These are phyloP conservation scores for Sporothrix luriei DNA, from an alignment of 2,329 filamentous ascomycete genomes.

Conservation along the genomic window DNA sequence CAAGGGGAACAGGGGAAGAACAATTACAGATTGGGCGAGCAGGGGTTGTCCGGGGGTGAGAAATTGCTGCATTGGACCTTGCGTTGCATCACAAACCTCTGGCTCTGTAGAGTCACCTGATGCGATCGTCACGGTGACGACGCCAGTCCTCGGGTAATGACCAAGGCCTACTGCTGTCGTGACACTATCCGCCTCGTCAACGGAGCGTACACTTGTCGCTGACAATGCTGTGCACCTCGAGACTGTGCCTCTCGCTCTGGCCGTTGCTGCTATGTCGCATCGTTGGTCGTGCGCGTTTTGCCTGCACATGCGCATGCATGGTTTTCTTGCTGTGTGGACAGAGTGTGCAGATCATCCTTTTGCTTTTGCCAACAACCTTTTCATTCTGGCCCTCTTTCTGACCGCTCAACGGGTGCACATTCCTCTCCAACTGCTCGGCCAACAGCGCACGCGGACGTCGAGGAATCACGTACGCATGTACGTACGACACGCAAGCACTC, in stretches of 20 bases:
- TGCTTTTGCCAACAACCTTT: neutral
- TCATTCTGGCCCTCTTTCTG: neutral
- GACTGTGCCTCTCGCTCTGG: neutral
- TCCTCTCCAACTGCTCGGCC: neutral
- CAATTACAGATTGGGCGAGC: slow-evolving; percentile 17
- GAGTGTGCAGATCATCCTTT: neutral
- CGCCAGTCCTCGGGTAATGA: neutral
- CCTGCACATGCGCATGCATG: neutral
- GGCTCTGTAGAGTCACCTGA: slow-evolving; percentile 8
- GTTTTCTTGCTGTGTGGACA: neutral
- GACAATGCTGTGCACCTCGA: slow-evolving; percentile 5
- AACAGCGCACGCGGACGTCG: neutral
- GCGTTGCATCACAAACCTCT: too few species aligned
- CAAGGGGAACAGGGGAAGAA: slow-evolving; percentile 19
- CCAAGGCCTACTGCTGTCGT: neutral
- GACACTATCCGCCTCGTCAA: slow-evolving; percentile 11
- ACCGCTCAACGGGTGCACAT: neutral
- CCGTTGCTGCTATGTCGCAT: neutral
- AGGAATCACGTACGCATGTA: neutral
- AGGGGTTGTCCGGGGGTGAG: slow-evolving; percentile 13
- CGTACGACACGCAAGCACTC: neutral
- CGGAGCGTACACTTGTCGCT: slow-evolving; percentile 9
- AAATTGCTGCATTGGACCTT: slow-evolving; percentile 1
- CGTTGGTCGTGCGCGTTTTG: neutral
- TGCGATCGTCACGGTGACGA: slow-evolving; percentile 11